Conservation (phyloP, 371 early-diverging fungal genomes). For the Lichtheimia hyalospora region DNA sequence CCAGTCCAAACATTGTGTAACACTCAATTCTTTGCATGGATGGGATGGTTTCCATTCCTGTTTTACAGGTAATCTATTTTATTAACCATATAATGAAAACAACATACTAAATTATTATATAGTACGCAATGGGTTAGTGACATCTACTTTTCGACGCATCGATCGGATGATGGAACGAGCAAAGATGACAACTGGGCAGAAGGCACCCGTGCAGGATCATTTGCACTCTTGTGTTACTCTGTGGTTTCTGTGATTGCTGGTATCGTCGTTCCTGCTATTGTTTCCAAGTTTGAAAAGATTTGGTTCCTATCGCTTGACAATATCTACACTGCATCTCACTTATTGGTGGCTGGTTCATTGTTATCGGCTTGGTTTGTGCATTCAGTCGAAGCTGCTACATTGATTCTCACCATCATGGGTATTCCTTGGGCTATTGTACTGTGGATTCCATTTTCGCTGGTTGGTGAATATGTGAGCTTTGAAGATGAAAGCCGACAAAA, state of each 20-base stretch:
- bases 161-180: slow-evolving; percentile 4
- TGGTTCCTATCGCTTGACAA: slow-evolving; percentile 34
- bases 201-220: slow-evolving; percentile 59
- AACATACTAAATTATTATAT: not conserved
- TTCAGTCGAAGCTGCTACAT: slow-evolving; percentile 40
- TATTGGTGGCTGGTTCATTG: slow-evolving; percentile 3
- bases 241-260: slow-evolving; percentile 53
- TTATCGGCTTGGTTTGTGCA: slow-evolving; percentile 46
- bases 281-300: slow-evolving; percentile 2
- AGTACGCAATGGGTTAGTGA: slow-evolving; percentile 45
- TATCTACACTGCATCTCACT: slow-evolving; percentile 32
- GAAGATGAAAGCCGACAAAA: slow-evolving; percentile 14
- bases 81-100: not conserved
- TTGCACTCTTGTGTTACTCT: slow-evolving; percentile 58
- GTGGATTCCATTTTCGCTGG: slow-evolving; percentile 72
- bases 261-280: slow-evolving; percentile 39
- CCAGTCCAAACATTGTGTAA: slow-evolving; percentile 61
- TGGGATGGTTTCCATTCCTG: slow-evolving; percentile 73
- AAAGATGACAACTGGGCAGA: slow-evolving; percentile 19
- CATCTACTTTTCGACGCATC: slow-evolving; percentile 26
- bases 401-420: slow-evolving; percentile 54
- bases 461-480: slow-evolving; percentile 57
- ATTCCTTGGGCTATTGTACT: slow-evolving; percentile 66
- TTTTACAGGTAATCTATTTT: slow-evolving; percentile 31
- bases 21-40: slow-evolving; percentile 72